Evolutionary conservation across 768 basidiomycete genomes (phyloP), one percentile per base, ranked within the genome.

Genomic region (Auriscalpium microsporum): DNA sequence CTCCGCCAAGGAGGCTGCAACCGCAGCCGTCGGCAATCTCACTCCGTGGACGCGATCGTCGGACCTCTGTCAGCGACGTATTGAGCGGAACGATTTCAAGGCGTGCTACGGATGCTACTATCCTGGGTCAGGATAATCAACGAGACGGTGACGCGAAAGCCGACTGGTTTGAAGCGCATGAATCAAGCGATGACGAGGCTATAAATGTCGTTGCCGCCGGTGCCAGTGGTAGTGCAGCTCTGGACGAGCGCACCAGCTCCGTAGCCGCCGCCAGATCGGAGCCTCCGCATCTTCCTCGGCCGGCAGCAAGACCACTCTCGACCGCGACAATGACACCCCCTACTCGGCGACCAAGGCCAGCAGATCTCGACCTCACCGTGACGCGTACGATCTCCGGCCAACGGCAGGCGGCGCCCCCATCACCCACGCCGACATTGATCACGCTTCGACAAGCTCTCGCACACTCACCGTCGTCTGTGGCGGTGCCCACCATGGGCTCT

Each of bases 161-260:
- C 54, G 80, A 94, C 63, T 90, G 92, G 90, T 73, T 79, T 54
- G 82, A 89, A 66, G 70, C 58, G 45, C 64, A 55, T n/a, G 67
- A 62, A 10, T 82, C 80, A 6, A 91, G 89, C 61, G 90, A 93
- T 58, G 90, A 93, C 53, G 90, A 93, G 67, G 90, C 89, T 13
- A 89, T 93, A 53, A 82, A 90, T 62, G 72, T 88, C 44, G 80
- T 91, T 35, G 86, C 90, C 0, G 89, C 90, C 16, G 90, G 83
- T 10, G 76, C 87, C 13, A 88, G 87, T 57, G 90, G 90, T 8
- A 86, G 87, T 62, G 86, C 86, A 64, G 83, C 84, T 13, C 66
- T 92, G 50, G 90, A 93, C 63, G 90, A 93, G 68, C 80, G 90
- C 28, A 93, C 90, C 0, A 91, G 90, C 65, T 74, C 79, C 10